These are phyloP conservation scores for Sisymbrium altissimum DNA, from an alignment of 345 rosid genomes.

Conservation along the genomic window DNA sequence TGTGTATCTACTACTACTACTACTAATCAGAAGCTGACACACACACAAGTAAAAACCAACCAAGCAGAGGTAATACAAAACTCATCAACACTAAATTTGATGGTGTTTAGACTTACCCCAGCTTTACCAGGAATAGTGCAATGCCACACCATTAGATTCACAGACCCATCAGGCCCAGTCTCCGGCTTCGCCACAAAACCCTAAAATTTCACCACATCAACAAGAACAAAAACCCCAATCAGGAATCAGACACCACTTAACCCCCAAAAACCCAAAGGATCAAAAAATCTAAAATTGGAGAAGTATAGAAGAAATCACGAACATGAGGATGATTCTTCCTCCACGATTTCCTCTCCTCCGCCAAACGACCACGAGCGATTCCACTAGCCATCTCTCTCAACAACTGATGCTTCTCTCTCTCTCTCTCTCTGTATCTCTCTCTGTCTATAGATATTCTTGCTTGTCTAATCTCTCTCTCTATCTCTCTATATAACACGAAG, in stretches of 20 bases:
- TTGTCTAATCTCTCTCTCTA: slow-evolving; percentile 9
- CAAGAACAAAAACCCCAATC: background rate
- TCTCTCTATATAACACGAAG: slow-evolving; percentile 19
- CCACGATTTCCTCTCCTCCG: slow-evolving; percentile 95
- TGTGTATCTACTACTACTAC: background rate
- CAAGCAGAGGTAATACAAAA: background rate
- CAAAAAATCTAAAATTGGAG: background rate
- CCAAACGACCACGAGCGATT: slow-evolving; percentile 90
- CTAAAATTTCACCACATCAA: slow-evolving; percentile 44
- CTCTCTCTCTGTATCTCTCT: background rate
- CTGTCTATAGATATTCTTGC: background rate
- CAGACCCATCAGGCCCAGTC: slow-evolving; percentile 66
- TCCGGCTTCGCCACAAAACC: slow-evolving; percentile 99
- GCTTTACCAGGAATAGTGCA: slow-evolving; percentile 96
- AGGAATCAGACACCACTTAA: background rate
- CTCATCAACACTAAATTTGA: background rate
- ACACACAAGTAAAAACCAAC: background rate
- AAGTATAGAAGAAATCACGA: slow-evolving; percentile 26
- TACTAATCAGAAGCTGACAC: background rate
- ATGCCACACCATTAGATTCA: slow-evolving; percentile 95
- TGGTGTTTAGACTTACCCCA: slow-evolving; percentile 51
- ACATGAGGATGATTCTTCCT: slow-evolving; percentile 98
- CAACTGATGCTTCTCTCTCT: background rate
- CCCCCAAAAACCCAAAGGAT: background rate
- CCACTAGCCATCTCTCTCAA: slow-evolving; percentile 71